These are phyloP conservation scores for Epichloe hybrida DNA, from an alignment of 2,329 filamentous ascomycete species.

Conservation along the genomic window DNA sequence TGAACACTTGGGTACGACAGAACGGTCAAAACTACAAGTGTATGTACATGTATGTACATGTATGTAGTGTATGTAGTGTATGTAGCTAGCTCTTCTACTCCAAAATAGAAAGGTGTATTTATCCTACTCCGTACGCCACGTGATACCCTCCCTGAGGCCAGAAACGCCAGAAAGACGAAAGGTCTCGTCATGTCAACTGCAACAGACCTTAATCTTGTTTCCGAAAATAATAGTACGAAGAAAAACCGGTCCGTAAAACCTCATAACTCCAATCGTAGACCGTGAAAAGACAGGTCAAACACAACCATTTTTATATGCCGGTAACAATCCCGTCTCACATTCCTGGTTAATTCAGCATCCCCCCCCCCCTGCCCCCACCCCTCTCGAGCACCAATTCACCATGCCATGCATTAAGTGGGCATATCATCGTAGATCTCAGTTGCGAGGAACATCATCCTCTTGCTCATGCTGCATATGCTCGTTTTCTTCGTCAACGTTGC, in stretches of 20 bases:
- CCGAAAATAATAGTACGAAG: not conserved
- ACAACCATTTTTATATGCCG: not conserved
- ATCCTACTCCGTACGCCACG: not conserved
- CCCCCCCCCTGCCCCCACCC: not conserved
- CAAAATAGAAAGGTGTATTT: not conserved
- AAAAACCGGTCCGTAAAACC: not conserved
- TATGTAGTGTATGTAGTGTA: too few relatives aligned
- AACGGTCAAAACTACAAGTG: not conserved
- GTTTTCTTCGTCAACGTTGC: slow-evolving; percentile 17
- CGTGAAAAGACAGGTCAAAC: not conserved
- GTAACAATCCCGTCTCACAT: not conserved
- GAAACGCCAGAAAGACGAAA: not conserved
- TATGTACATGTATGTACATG: too few relatives aligned
- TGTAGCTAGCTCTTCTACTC: not conserved
- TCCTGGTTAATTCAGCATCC: not conserved
- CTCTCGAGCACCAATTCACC: not conserved
- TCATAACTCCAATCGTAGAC: not conserved
- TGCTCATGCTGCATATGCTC: slow-evolving; percentile 14
- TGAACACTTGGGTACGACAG: not conserved
- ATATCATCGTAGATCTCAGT: slow-evolving; percentile 7
- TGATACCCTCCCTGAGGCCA: not conserved
- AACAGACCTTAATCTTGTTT: not conserved
- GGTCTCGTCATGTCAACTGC: not conserved
- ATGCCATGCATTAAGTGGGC: slow-evolving; percentile 1
- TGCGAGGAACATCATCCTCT: slow-evolving; percentile 2